phyloP scores from a whole-genome alignment of 2,329 filamentous ascomycete genomes.

The Paraphaeosphaeria sporulosa region DNA sequence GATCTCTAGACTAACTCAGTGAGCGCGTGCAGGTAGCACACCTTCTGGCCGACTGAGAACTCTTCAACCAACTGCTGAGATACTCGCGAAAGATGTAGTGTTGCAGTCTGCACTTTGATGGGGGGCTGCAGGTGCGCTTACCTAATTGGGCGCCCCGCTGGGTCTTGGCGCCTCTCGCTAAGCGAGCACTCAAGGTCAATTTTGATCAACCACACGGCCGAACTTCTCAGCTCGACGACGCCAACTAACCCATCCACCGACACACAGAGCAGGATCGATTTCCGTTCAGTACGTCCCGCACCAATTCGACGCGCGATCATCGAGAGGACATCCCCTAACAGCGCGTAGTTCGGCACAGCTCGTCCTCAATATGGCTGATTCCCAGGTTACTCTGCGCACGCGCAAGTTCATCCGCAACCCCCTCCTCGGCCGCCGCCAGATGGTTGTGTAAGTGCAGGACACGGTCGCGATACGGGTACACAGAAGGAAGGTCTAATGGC shows the following conservation, averaged over 20 bases:
- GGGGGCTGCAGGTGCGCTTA: slow-evolving; percentile 22
- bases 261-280: slow-evolving; percentile 44
- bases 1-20: background rate
- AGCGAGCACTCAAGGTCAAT: slow-evolving; percentile 19
- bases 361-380: slow-evolving; percentile 80
- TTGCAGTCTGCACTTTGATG: background rate
- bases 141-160: slow-evolving; percentile 30
- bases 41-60: background rate
- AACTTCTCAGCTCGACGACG: slow-evolving; percentile 35
- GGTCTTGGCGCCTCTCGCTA: slow-evolving; percentile 20
- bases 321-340: slow-evolving; percentile 25
- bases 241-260: slow-evolving; percentile 37
- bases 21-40: background rate
- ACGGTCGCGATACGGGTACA: slow-evolving; percentile 11
- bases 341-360: slow-evolving; percentile 40
- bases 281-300: slow-evolving; percentile 41
- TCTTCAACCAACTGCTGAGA: background rate
- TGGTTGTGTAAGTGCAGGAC: slow-evolving; percentile 82
- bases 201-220: slow-evolving; percentile 13
- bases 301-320: slow-evolving; percentile 16
- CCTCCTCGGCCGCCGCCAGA: slow-evolving; percentile 98
- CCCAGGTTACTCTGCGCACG: slow-evolving; percentile 72
- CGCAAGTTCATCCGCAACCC: slow-evolving; percentile 99
- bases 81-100: background rate
- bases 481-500: slow-evolving; percentile 38